Conservation (phyloP, 2,329 filamentous ascomycete genomes). For the Penicillium polonicum region DNA sequence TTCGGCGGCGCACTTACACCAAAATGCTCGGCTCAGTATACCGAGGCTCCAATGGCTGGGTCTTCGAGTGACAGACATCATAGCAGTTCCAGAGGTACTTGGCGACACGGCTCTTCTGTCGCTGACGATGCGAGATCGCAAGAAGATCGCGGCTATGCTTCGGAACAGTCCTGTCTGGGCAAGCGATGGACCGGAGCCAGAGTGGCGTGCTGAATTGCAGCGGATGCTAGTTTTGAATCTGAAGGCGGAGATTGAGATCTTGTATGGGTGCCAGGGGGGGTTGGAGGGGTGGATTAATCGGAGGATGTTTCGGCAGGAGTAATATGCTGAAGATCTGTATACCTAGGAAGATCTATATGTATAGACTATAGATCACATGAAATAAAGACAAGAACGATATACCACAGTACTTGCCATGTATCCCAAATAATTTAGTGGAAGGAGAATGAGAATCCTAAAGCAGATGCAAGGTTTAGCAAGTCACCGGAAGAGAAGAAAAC, state of each 20-base stretch:
- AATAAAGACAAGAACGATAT: not conserved
- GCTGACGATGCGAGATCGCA: constrained; percentile 55
- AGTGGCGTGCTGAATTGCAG: constrained; percentile 56
- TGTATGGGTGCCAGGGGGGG: constrained; percentile 46
- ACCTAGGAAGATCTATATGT: not conserved
- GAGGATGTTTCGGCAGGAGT: constrained; percentile 30
- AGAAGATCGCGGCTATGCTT: constrained; percentile 56
- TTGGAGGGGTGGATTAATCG: constrained; percentile 46
- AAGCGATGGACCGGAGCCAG: constrained; percentile 45
- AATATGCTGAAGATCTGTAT: not conserved
- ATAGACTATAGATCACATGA: not conserved
- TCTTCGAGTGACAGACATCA: constrained; percentile 46
- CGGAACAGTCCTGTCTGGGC: constrained; percentile 43
- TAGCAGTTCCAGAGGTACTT: constrained; percentile 26
- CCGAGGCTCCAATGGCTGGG: constrained; percentile 58
- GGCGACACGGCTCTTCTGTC: constrained; percentile 40
- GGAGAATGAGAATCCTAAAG: not conserved
- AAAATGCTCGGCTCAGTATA: constrained; percentile 49
- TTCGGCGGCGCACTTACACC: constrained; percentile 55
- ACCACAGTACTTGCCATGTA: not conserved
- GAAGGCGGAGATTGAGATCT: constrained; percentile 62
- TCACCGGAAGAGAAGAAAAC: not conserved
- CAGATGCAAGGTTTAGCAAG: not conserved
- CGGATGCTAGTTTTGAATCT: constrained; percentile 61
- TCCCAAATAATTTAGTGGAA: not conserved